Evolutionary conservation across 192 early-diverging fungal genomes (phyloP).

Genomic region (Backusella parvicylindrica): DNA sequence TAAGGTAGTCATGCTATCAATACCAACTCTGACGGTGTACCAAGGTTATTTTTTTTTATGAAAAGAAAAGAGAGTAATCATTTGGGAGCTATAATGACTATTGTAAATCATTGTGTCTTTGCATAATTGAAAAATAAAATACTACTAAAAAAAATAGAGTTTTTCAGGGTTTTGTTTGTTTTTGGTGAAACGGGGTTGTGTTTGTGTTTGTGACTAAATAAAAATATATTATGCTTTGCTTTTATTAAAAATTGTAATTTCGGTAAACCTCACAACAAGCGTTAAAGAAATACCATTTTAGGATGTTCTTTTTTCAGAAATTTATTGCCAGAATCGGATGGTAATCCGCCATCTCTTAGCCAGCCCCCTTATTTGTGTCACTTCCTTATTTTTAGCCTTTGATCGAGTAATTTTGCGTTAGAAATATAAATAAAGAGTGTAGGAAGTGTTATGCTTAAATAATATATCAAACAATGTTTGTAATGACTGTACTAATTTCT

Average conservation of each 20-base stretch:
- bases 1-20: not conserved
- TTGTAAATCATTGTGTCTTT: not conserved
- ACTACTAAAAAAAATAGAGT: not conserved
- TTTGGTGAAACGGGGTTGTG: not conserved
- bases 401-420: not conserved
- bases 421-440: not conserved
- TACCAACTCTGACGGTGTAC: slow-evolving; percentile 17
- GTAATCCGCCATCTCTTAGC: not conserved
- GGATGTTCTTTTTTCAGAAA: not conserved
- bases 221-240: not conserved
- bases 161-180: not conserved
- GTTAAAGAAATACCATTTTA: not conserved
- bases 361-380: not conserved
- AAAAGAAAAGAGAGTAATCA: not conserved
- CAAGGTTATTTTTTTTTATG: slow-evolving; percentile 7
- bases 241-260: not conserved
- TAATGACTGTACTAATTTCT: not conserved
- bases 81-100: slow-evolving; percentile 13
- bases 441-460: not conserved
- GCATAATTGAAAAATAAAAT: not conserved
- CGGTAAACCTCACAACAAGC: not conserved
- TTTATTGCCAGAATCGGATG: not conserved
- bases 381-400: not conserved
- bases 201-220: not conserved
- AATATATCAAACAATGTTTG: not conserved